Evolutionary conservation across 129 eudicot genomes (phyloP), one percentile per base, ranked within the genome.

Genomic region (Tanacetum coccineum): DNA sequence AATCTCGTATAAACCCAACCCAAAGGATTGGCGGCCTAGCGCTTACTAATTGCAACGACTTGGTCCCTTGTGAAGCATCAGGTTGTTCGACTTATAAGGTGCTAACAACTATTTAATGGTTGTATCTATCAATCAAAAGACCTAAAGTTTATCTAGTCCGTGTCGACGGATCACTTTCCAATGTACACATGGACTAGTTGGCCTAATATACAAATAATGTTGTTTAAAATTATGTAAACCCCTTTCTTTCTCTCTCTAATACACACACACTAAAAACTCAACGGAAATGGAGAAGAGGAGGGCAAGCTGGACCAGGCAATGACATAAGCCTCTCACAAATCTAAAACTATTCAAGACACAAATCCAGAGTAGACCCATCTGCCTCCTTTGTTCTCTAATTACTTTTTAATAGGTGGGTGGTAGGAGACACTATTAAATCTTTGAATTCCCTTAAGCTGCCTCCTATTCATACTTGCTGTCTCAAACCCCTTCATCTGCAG

Each of bases 331-430:
- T 18, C 72, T 52, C 62, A 67, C 40, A 40, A 40, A 44, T 45
- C 19, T 32, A 64, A 64, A 30, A 44, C 39, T 64, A 19, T 11
- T 7, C 73, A 39, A 55, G 64, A 68, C 64, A 68, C 22, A 55
- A 69, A 69, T 55, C 64, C 44, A 40, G 64, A 18, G 73, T 50
- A 67, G 52, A 67, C 75, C 67, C 67, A 50, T 59, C 68, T 59
- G 75, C 61, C 54, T 62, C 76, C 60, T 71, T 61, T 71, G 50
- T 59, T 71, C 59, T 71, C 48, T 71, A 25, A 71, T 30, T 59
- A 67, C 9, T 67, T 52, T 50, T 67, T 14, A 28, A 59, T 2
- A 30, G 45, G 51, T 58, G 74, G 67, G 22, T 13, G 61, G 72
- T 30, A 51, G 72, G 72, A 67, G 62, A 22, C 58, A 25, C 25